Evolutionary conservation across 164 flowering plant genomes (phyloP).

Genomic region (Aristolochia contorta): DNA sequence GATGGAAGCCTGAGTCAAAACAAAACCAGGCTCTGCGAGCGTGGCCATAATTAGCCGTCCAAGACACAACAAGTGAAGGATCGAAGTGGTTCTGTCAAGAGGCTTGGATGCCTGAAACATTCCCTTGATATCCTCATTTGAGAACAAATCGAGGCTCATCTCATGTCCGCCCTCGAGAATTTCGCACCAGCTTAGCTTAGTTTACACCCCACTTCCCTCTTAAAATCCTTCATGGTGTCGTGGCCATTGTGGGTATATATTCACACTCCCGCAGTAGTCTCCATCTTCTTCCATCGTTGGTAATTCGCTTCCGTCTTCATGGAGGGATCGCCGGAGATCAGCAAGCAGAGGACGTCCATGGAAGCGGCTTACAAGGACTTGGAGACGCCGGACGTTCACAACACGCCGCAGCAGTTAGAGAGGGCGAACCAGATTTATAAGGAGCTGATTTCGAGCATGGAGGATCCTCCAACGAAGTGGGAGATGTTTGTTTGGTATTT

Average conservation of each 20-base stretch:
- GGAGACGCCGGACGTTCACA: constrained; percentile 15
- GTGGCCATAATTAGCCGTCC: too few relatives aligned
- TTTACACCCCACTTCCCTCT: neutral
- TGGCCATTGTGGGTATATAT: too few relatives aligned
- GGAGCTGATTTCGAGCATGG: constrained; percentile 14
- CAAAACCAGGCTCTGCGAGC: too few relatives aligned
- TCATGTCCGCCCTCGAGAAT: neutral
- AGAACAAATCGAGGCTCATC: neutral
- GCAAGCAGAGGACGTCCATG: neutral
- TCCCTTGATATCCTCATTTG: too few relatives aligned
- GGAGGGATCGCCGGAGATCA: neutral
- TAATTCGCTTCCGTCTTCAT: neutral
- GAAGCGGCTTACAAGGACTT: constrained; percentile 5
- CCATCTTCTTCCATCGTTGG: neutral
- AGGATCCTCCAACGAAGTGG: constrained; percentile 27
- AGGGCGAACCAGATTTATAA: constrained; percentile 23
- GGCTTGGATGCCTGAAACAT: too few relatives aligned
- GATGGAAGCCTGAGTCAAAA: too few relatives aligned
- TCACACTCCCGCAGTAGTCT: neutral
- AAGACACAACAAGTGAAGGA: too few relatives aligned
- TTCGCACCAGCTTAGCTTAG: neutral
- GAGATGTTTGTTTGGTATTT: constrained; percentile 45
- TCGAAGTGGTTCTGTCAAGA: too few relatives aligned
- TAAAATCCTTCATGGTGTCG: too few relatives aligned
- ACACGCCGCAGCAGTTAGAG: constrained; percentile 14